These are phyloP conservation scores for Capronia epimyces DNA, from an alignment of 2,329 filamentous ascomycete genomes.

Conservation along the genomic window DNA sequence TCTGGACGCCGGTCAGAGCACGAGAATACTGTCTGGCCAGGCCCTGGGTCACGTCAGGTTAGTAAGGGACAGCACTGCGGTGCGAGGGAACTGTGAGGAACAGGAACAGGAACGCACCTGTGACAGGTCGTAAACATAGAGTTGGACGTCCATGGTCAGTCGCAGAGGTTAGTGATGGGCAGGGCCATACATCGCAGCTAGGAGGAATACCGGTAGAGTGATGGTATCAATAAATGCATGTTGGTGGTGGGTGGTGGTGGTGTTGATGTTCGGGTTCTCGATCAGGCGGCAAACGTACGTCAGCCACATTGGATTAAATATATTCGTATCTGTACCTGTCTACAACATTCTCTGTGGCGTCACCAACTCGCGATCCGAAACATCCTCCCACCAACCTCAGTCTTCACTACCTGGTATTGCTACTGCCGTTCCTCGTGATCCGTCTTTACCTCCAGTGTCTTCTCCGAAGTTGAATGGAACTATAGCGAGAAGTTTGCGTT, in stretches of 20 bases:
- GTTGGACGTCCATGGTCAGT: constrained; percentile 62
- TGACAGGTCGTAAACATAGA: constrained; percentile 76
- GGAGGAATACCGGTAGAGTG: background rate
- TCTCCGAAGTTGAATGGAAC: background rate
- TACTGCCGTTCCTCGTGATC: background rate
- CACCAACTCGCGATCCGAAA: no score
- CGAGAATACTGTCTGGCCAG: constrained; percentile 54
- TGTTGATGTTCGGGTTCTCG: background rate
- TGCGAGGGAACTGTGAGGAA: background rate
- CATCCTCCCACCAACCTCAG: no score
- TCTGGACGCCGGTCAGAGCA: constrained; percentile 60
- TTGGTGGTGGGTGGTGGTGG: no score
- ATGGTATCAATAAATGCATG: background rate
- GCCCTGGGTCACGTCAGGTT: constrained; percentile 38
- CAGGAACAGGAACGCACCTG: no score
- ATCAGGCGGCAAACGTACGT: constrained; percentile 18
- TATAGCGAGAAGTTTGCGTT: background rate
- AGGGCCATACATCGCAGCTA: background rate
- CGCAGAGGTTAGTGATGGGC: background rate
- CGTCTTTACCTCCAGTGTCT: background rate
- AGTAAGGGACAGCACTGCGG: background rate
- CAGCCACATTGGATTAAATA: background rate
- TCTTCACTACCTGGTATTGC: no score
- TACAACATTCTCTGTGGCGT: constrained; percentile 10
- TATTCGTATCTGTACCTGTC: background rate